These are phyloP conservation scores for Pyricularia sp. DNA, from an alignment of 2,329 filamentous ascomycete species.

Conservation along the genomic window DNA sequence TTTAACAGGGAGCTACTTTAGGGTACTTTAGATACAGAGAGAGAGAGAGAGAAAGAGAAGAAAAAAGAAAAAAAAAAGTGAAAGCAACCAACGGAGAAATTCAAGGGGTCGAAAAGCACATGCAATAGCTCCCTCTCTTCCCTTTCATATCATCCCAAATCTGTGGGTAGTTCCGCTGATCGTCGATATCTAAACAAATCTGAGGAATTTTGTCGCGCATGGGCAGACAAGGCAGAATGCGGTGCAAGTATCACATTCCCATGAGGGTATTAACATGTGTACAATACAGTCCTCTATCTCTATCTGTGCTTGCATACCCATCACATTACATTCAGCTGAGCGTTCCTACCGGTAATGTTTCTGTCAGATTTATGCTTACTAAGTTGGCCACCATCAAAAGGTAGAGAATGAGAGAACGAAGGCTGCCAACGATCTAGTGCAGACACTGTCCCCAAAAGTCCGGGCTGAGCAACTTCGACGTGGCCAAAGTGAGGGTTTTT, in stretches of 20 bases:
- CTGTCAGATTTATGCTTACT: background rate
- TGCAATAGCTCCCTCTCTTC: background rate
- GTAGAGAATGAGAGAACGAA: background rate
- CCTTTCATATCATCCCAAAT: background rate
- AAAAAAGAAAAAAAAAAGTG: too few species aligned
- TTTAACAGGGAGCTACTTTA: too few species aligned
- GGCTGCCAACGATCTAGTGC: background rate
- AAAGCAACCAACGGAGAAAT: too few species aligned
- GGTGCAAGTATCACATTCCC: background rate
- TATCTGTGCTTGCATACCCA: too few species aligned
- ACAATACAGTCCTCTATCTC: too few species aligned
- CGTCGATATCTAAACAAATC: background rate
- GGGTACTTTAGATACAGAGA: too few species aligned
- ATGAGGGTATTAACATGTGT: background rate
- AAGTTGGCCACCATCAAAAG: background rate
- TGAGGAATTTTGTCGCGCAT: background rate
- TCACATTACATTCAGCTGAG: too few species aligned
- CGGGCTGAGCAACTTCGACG: background rate
- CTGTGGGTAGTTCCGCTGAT: background rate
- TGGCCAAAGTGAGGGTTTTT: too few species aligned
- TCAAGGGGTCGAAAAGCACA: background rate
- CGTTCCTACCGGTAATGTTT: background rate
- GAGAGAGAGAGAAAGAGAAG: too few species aligned
- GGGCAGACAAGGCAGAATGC: background rate
- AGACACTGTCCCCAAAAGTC: background rate